Percentiles rank a stretch among this genome's conserved stretches.
Conservation (phyloP, 2,329 filamentous ascomycete species). For the Aschersonia sp. region DNA sequence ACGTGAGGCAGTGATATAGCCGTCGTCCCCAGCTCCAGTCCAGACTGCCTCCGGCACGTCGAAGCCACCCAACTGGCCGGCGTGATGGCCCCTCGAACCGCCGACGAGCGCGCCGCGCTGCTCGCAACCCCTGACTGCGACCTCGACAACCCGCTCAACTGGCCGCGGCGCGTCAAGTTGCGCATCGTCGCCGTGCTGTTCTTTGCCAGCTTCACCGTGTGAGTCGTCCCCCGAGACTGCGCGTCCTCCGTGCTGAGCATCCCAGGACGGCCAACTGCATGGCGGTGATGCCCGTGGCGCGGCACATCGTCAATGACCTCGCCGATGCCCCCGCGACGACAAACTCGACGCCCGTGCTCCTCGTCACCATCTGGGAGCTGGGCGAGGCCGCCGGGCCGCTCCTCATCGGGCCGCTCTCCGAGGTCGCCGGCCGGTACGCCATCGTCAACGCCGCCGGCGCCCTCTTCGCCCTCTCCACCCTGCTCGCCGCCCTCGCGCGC, state of each 20-base stretch:
- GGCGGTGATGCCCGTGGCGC: background rate
- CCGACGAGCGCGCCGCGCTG: too few species aligned
- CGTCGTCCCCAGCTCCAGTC: too few species aligned
- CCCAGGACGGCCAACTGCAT: slow-evolving; percentile 5
- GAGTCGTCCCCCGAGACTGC: background rate
- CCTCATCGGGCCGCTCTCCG: slow-evolving; percentile 47
- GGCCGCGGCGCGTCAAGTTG: too few species aligned
- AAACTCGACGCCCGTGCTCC: slow-evolving; percentile 30
- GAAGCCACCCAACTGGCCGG: too few species aligned
- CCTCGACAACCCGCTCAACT: too few species aligned
- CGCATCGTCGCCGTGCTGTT: too few species aligned
- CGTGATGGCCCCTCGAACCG: too few species aligned
- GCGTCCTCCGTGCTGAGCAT: too few species aligned
- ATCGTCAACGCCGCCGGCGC: slow-evolving; percentile 39
- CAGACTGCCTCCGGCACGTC: too few species aligned
- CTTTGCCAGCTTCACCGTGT: too few species aligned
- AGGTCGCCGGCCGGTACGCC: slow-evolving; percentile 40
- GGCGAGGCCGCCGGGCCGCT: slow-evolving; percentile 48
- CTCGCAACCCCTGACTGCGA: too few species aligned
- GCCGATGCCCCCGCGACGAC: background rate
- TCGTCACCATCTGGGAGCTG: slow-evolving; percentile 58
- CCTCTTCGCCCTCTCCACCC: slow-evolving; percentile 33
- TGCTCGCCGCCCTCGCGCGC: slow-evolving; percentile 28
- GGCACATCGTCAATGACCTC: background rate
- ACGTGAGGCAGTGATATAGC: too few species aligned